Evolutionary conservation across 2,329 filamentous ascomycete species (phyloP).

Genomic region (Aspergillus sp.): DNA sequence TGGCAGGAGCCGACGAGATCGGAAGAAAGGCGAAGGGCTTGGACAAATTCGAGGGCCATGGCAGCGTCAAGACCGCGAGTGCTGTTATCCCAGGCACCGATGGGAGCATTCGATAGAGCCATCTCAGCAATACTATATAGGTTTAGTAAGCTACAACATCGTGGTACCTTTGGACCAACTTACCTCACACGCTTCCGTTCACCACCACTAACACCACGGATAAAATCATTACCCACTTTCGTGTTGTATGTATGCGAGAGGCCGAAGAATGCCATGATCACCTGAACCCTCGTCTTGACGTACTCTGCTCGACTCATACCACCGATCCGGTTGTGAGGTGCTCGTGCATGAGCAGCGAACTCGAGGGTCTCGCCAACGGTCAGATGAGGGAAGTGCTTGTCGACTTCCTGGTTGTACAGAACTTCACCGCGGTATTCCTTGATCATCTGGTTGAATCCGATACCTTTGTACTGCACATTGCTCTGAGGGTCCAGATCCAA

Average conservation of each 20-base stretch:
- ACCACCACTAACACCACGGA: slow-evolving; percentile 60
- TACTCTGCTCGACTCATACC: neutral
- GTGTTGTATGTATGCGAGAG: slow-evolving; percentile 48
- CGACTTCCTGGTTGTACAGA: slow-evolving; percentile 42
- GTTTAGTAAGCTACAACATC: neutral
- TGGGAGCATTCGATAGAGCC: slow-evolving; percentile 42
- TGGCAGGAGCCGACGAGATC: slow-evolving; percentile 32
- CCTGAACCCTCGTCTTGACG: slow-evolving; percentile 25
- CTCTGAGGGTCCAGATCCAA: neutral
- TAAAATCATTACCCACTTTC: slow-evolving; percentile 53
- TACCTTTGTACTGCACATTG: slow-evolving; percentile 22
- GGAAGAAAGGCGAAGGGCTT: slow-evolving; percentile 43
- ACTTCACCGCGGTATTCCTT: slow-evolving; percentile 43
- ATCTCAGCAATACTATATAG: slow-evolving; percentile 53
- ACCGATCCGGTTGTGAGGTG: slow-evolving; percentile 31
- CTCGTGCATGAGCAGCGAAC: slow-evolving; percentile 67
- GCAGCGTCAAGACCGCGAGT: slow-evolving; percentile 48
- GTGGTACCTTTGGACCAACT: neutral
- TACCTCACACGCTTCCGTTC: slow-evolving; percentile 55
- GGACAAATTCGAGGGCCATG: slow-evolving; percentile 49
- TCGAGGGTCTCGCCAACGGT: slow-evolving; percentile 72
- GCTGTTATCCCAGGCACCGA: slow-evolving; percentile 43
- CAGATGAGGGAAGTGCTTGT: slow-evolving; percentile 66
- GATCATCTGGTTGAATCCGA: slow-evolving; percentile 29
- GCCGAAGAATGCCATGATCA: slow-evolving; percentile 40